Base-by-base conservation (phyloP, 1,284 basidiomycete species). In the Cystobasidium slooffiae region DNA sequence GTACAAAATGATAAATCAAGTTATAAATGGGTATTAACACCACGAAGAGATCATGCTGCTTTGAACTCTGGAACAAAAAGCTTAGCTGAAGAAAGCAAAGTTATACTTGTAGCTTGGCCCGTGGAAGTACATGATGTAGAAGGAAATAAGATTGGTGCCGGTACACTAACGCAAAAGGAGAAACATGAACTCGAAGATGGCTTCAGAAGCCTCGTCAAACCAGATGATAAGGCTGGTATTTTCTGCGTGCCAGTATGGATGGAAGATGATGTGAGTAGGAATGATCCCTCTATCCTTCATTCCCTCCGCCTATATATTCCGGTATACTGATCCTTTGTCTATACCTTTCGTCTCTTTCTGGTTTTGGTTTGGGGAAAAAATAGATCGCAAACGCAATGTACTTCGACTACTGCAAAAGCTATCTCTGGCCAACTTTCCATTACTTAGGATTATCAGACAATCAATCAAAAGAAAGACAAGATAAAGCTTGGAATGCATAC, bases 371-470 rank as follows among this genome's bases (percentile, higher is more conserved):
- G 31, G 5, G 5, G 5, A 31, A 31, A 31, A 31, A 31, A 31
- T 47, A 66, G 74, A 72, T 56, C 10, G 64, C 72, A 20, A n/a
- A 44, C n/a, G 76, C 75, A 43, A 78, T 80, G 61, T 80, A 80
- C 78, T 83, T 84, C 79, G 95, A 94, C 0, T 98, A 97, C 84
- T 98, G 95, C 88, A 99, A 99, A 75, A 73, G 75, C 66, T 76
- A 55, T 47, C 88, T 99, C 65, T 99, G 96, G 96, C 97, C 96
- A 0, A 85, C 98, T 39, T 97, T 99, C 87, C 97, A 99, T 85
- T 99, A 99, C 82, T 88, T 99, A 74, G 89, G 97, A 72, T 83
- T 75, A 81, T 84, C 61, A 80, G 85, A 72, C 82, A 83, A 51
- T 81, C 83, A 58, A 84, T 85, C 76, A 76, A 88, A 90, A 8